Base-by-base conservation (phyloP, 2,329 filamentous ascomycete species). In the Endothia cerciana region DNA sequence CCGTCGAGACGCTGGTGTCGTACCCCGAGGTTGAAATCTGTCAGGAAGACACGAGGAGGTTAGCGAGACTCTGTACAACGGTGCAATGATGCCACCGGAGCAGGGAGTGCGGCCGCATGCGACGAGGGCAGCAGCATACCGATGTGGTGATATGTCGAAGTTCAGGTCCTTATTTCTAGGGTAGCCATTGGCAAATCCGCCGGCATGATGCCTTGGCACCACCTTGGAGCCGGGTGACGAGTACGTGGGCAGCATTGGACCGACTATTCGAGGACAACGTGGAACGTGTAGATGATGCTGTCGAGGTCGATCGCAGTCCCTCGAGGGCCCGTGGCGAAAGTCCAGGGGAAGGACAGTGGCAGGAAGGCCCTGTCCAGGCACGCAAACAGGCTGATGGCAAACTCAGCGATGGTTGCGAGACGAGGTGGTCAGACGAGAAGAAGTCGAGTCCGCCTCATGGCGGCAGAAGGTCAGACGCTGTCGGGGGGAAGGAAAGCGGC, bases 71-170 rank as follows among this genome's bases (percentile, higher is more conserved):
- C 41, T 38, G 56, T 58, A 19, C 41, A 10, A 53, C 33, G 1
- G 33, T 19, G 28, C 10, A 40, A 47, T 17, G 58, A 28, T 36
- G 64, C 51, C 43, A 65, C 62, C 40, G 25, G n/a, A 38, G 38
- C 13, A 47, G 43, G 30, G 22, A 62, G 65, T 19, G 73, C 65
- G 70, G 68, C 63, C 64, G 63, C 63, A 40, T 60, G 59, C n/a
- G 53, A 62, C 56, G 53, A 40, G 58, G n/a, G 45, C 41, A 49
- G 69, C 62, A 45, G 74, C 85, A 74, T 87, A 97, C 91, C 92
- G 91, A 78, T 97, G 93, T 72, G 93, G 92, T 72, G 92, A 93
- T 74, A 96, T 94, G 71, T 93, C 92, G 76, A 97, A 94, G 56
- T 90, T 91, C 74, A 68, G 62, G 57, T 66, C 64, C 66, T 89